Conservation (phyloP, 176 grass and related monocot genomes). For the Oryza nivara region DNA sequence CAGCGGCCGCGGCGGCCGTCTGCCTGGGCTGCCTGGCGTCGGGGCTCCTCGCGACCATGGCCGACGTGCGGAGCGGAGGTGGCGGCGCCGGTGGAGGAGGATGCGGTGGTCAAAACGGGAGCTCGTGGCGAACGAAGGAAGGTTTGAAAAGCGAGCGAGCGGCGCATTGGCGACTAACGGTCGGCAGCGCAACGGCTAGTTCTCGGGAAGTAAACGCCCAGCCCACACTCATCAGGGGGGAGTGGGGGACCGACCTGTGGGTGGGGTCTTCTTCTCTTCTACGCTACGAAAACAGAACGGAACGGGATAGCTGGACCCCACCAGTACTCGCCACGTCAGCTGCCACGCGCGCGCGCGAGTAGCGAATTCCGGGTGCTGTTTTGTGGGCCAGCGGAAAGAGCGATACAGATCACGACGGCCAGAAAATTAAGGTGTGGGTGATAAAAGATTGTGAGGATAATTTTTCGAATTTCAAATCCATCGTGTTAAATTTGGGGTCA, state of each 20-base stretch:
- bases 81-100: constrained; percentile 4
- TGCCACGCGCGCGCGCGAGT: neutral
- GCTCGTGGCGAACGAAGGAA: neutral
- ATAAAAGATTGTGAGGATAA: neutral
- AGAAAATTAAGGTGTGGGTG: neutral
- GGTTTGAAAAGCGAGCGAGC: constrained; percentile 29
- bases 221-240: too few relatives aligned
- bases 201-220: constrained; percentile 37
- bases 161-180: constrained; percentile 41
- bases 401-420: neutral
- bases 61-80: neutral
- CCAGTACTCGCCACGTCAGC: neutral
- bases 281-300: neutral
- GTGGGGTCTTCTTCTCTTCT: neutral
- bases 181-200: constrained; percentile 58
- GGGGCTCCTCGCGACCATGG: constrained; percentile 93
- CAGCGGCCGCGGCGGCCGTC: constrained; percentile 42
- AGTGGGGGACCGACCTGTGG: neutral
- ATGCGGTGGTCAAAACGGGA: constrained; percentile 28
- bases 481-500: neutral
- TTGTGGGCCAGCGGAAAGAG: neutral
- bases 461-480: neutral
- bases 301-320: neutral
- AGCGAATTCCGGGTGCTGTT: neutral
- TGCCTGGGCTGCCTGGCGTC: constrained; percentile 56